Percentiles rank a stretch among this genome's conserved stretches.
Conservation (phyloP, 768 basidiomycete genomes). For the Leucocoprinus birnbaumii region DNA sequence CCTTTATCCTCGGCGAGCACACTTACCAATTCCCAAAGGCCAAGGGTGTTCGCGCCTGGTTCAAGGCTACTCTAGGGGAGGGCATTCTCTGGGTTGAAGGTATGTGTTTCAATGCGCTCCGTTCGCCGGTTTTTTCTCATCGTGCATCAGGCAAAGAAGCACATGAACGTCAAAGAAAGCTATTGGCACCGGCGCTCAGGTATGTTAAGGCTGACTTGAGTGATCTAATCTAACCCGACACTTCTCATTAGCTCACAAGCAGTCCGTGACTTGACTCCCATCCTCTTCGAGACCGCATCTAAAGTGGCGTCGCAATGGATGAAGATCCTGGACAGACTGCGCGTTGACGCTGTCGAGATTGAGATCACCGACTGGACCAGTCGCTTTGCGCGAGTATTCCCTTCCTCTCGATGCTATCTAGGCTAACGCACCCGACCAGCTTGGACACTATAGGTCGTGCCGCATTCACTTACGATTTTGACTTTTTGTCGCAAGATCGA, state of each 20-base stretch:
- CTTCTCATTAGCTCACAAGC: conserved; percentile 40
- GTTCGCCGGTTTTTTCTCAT: background rate
- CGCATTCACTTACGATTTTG: conserved; percentile 63
- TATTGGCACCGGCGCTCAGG: conserved; percentile 58
- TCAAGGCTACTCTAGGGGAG: conserved; percentile 55
- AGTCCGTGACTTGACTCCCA: conserved; percentile 44
- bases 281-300: conserved; percentile 56
- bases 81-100: conserved; percentile 70
- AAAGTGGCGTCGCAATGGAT: conserved; percentile 51
- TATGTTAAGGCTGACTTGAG: conserved; percentile 17
- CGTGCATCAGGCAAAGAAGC: conserved; percentile 43
- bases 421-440: conserved; percentile 24
- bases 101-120: conserved; percentile 15
- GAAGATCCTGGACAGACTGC: conserved; percentile 38
- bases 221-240: background rate
- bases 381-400: conserved; percentile 50
- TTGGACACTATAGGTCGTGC: conserved; percentile 59
- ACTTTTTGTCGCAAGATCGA: conserved; percentile 43
- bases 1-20: conserved; percentile 51
- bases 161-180: conserved; percentile 52
- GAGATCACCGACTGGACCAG: conserved; percentile 60
- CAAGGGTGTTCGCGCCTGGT: conserved; percentile 61
- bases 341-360: conserved; percentile 39
- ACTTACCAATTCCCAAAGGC: conserved; percentile 63
- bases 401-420: background rate